These are phyloP conservation scores for Actinomortierella wolfii DNA, from an alignment of 371 early-diverging fungal species.

Conservation along the genomic window DNA sequence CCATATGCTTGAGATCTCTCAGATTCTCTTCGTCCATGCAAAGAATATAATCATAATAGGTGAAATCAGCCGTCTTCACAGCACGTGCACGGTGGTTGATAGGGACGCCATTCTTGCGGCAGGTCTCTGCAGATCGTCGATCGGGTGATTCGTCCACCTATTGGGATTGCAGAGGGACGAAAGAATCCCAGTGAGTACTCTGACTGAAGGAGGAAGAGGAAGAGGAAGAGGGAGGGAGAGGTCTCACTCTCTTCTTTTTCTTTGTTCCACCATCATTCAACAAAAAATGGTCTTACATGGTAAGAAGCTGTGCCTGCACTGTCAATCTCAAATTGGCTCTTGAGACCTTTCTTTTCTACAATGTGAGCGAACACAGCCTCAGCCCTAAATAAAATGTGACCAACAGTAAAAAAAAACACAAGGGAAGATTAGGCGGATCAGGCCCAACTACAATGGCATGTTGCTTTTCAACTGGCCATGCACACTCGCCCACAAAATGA, in stretches of 20 bases:
- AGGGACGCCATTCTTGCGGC: slow-evolving; percentile 77
- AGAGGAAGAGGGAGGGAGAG: neutral
- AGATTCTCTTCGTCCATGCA: slow-evolving; percentile 88
- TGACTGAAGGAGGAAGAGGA: neutral
- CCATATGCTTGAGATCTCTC: slow-evolving; percentile 58
- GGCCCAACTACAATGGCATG: slow-evolving; percentile 50
- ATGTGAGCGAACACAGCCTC: slow-evolving; percentile 88
- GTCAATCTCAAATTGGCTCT: slow-evolving; percentile 75
- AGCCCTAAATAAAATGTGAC: slow-evolving; percentile 71
- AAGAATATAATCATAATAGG: slow-evolving; percentile 82
- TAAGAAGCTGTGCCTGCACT: slow-evolving; percentile 88
- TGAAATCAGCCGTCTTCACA: slow-evolving; percentile 64
- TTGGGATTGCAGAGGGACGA: neutral
- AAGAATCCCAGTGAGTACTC: neutral
- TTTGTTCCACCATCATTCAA: slow-evolving; percentile 1
- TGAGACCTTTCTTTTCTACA: slow-evolving; percentile 64
- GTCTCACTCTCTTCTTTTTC: no score
- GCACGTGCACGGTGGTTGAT: slow-evolving; percentile 81
- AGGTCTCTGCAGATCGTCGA: slow-evolving; percentile 69
- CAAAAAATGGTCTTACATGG: slow-evolving; percentile 57
- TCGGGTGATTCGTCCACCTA: slow-evolving; percentile 78
- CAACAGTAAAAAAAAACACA: neutral
- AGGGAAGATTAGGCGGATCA: neutral
- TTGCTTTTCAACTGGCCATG: no score
- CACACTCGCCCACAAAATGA: no score